Percentiles rank a stretch among this genome's conserved stretches.
These are phyloP conservation scores for Hemerocallis citrina DNA, from an alignment of 106 monocot genomes.

Conservation along the genomic window DNA sequence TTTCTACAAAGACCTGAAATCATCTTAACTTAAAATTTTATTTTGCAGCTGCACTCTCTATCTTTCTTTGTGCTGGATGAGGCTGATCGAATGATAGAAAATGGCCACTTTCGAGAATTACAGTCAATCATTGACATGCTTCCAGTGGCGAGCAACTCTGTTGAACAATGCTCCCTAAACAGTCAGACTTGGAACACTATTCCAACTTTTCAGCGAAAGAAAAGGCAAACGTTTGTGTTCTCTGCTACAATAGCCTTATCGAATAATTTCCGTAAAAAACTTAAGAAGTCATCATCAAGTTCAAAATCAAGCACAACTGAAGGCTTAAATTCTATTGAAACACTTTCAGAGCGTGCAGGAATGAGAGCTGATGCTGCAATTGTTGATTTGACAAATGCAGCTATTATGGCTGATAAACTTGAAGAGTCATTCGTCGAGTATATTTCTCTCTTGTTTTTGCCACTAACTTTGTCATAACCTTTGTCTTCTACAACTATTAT, in stretches of 20 bases:
- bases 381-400: constrained; percentile 75
- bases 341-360: constrained; percentile 74
- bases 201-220: constrained; percentile 49
- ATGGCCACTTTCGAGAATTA: constrained; percentile 89
- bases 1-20: background rate
- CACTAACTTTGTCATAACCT: background rate
- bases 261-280: constrained; percentile 78
- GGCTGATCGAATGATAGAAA: constrained; percentile 98
- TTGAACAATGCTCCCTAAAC: constrained; percentile 9
- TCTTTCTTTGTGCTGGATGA: constrained; percentile 99
- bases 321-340: constrained; percentile 79
- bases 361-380: constrained; percentile 82
- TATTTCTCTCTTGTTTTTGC: background rate
- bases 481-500: background rate
- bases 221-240: constrained; percentile 92
- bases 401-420: constrained; percentile 84
- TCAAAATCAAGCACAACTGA: constrained; percentile 27
- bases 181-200: constrained; percentile 33
- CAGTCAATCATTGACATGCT: constrained; percentile 95
- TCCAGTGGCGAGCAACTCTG: constrained; percentile 27
- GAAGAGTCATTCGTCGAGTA: constrained; percentile 98
- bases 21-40: background rate
- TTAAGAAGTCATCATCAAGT: constrained; percentile 44
- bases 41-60: constrained; percentile 66
- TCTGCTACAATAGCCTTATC: constrained; percentile 94